phyloP scores from a whole-genome alignment of 495 filamentous ascomycete species.

The Jackrogersella minutella region DNA sequence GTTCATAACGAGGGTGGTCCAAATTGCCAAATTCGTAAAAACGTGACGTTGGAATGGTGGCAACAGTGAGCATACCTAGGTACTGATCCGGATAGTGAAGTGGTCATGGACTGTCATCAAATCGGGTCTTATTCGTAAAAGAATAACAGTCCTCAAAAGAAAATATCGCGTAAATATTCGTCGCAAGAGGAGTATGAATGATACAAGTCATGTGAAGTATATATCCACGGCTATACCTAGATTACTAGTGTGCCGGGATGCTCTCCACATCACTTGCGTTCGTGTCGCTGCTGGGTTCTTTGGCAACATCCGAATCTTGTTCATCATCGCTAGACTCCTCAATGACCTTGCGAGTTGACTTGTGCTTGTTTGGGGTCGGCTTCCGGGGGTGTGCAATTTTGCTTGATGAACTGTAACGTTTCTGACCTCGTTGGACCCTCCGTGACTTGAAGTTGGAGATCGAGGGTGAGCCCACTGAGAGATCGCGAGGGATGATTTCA shows the following conservation, averaged over 20 bases:
- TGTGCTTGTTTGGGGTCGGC: background rate
- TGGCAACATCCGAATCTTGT: constrained; percentile 1
- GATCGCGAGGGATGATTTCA: background rate
- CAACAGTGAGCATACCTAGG: too few relatives aligned
- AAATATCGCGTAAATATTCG: background rate
- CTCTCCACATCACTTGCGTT: constrained; percentile 43
- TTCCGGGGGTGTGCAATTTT: background rate
- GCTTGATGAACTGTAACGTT: constrained; percentile 6
- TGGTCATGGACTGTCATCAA: too few relatives aligned
- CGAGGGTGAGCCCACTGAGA: constrained; percentile 11
- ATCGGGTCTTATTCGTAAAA: too few relatives aligned
- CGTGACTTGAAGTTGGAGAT: constrained; percentile 10
- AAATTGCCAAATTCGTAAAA: too few relatives aligned
- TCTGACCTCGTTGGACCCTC: constrained; percentile 1
- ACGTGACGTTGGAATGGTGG: too few relatives aligned
- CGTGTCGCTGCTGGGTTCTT: constrained; percentile 41
- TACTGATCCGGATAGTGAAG: too few relatives aligned
- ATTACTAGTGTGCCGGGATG: constrained; percentile 35
- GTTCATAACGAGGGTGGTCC: too few relatives aligned
- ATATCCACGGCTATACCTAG: background rate
- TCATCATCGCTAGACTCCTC: constrained; percentile 18
- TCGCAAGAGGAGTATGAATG: background rate
- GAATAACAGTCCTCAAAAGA: background rate
- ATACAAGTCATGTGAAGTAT: background rate
- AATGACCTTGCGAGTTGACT: background rate